Evolutionary conservation across 371 early-diverging fungal species (phyloP), one percentile per base, ranked within the genome.

Genomic region (Vittaforma corneae): DNA sequence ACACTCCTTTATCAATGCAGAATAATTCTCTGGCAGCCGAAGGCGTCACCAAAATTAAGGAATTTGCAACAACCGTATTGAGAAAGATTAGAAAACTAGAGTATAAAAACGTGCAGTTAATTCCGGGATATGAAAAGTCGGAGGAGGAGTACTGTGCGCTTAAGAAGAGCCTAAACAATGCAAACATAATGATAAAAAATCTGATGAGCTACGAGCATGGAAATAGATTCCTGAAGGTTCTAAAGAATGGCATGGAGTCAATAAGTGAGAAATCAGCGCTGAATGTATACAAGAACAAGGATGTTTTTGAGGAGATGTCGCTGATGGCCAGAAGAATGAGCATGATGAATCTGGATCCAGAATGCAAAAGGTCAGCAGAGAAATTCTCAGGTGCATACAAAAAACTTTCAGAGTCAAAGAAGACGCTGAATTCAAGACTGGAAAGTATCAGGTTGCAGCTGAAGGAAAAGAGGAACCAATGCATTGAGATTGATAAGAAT

Each of bases 201-300:
- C 34, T 79, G 11, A 52, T 60, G 62, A 64, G 54, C 48, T 67
- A 74, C 51, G 72, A 76, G 66, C 50, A 65, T 68, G 68, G 74
- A 11, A 58, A 65, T 28, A 48, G 48, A 32, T 29, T 50, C 11
- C 40, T 67, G 34, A 75, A 79, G 54, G 62, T 50, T 4, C 32
- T 75, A 1, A 63, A 70, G 29, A 66, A 71, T 1, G 71, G 52
- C 29, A 38, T 79, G 16, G 55, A 72, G 26, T 47, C 58, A 16
- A 52, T 68, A 20, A 37, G 53, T 11, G 35, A 44, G 20, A 72
- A 34, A 26, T 40, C 59, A 50, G 71, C 48, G 18, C 32, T 56
- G 48, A 60, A 68, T 16, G 26, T 60, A 9, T 65, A 65, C 24
- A 68, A 68, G 30, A 68, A 67, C 42, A 50, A 68, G 20, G 72